Evolutionary conservation across 768 basidiomycete species (phyloP), one percentile per base, ranked within the genome.

Genomic region (Imleria badia): DNA sequence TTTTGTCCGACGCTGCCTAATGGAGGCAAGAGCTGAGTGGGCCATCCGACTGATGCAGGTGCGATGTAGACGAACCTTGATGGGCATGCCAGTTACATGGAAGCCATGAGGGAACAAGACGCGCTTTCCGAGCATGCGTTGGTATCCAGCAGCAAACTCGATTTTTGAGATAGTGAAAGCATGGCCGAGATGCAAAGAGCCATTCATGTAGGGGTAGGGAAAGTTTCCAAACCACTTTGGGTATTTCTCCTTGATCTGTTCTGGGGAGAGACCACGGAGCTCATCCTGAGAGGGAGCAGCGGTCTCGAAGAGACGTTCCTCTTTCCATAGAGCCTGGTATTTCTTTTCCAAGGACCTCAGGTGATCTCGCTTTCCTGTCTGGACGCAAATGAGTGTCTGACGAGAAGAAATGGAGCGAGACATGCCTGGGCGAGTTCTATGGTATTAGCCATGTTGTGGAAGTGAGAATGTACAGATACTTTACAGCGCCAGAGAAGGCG

Each of bases 161-260:
- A 98, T 87, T 76, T 99, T 99, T 52, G 92, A 94, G 74, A 98
- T 92, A 38, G 94, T 95, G 75, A 99, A 99, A 1, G 90, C 96
- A 73, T 99, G 97, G 22, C 97, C 97, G 23, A 98, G 80, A 73
- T 99, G 97, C 62, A 98, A 78, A 62, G 89, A 91, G 42, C 97
- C 97, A 66, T 99, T 99, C 94, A 98, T 98, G 80, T 99, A 99
- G 1, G 94, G 91, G 75, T 79, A 97, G 48, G 95, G 95, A 72
- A 89, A 96, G 74, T 86, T 97, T 50, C 96, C 97, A 68, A 98
- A 90, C 93, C 95, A 98, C 77, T 98, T 98, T 19, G 95, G 95
- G 71, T 85, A 83, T 73, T 86, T 84, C 65, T 86, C 78, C 58
- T 79, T 78, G 64, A 96, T 75, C 66, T 95, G 78, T 20, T 79